Percentiles rank a stretch among this genome's conserved stretches.
These are phyloP conservation scores for Lentinula sp. DNA, from an alignment of 768 basidiomycete species.

Conservation along the genomic window DNA sequence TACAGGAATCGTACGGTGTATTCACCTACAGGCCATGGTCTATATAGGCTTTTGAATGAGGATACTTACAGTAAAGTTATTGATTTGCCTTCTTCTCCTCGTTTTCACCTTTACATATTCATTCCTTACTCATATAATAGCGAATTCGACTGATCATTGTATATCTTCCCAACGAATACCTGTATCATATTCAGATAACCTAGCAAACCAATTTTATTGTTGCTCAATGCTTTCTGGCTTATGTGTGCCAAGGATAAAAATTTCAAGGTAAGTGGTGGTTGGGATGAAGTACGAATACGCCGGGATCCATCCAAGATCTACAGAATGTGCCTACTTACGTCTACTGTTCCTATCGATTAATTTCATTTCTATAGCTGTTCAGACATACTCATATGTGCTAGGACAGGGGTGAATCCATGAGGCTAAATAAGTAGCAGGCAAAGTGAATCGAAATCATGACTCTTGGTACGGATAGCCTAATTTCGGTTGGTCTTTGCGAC, in stretches of 20 bases:
- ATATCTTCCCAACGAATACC: not conserved
- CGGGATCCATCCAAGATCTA: too few relatives aligned
- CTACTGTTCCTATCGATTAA: too few relatives aligned
- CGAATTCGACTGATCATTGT: not conserved
- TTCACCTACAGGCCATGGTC: not conserved
- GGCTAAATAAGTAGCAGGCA: too few relatives aligned
- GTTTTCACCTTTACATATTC: not conserved
- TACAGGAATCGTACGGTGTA: conserved; percentile 22
- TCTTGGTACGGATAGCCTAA: conserved; percentile 90
- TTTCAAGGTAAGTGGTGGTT: too few relatives aligned
- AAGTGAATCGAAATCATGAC: conserved; percentile 1
- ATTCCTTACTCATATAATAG: not conserved
- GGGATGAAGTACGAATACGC: too few relatives aligned
- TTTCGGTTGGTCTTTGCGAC: conserved; percentile 79
- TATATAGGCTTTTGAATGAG: not conserved
- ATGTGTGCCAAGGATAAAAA: too few relatives aligned
- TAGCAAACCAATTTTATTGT: not conserved
- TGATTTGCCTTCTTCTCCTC: not conserved
- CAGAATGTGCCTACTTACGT: too few relatives aligned
- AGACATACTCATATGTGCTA: too few relatives aligned
- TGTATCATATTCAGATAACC: not conserved
- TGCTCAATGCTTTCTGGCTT: too few relatives aligned
- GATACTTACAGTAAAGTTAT: not conserved
- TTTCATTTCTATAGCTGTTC: too few relatives aligned
- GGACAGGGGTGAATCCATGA: too few relatives aligned